Evolutionary conservation across 495 filamentous ascomycete species (phyloP), one percentile per base, ranked within the genome.

Genomic region (Tetracladium marchalianum): DNA sequence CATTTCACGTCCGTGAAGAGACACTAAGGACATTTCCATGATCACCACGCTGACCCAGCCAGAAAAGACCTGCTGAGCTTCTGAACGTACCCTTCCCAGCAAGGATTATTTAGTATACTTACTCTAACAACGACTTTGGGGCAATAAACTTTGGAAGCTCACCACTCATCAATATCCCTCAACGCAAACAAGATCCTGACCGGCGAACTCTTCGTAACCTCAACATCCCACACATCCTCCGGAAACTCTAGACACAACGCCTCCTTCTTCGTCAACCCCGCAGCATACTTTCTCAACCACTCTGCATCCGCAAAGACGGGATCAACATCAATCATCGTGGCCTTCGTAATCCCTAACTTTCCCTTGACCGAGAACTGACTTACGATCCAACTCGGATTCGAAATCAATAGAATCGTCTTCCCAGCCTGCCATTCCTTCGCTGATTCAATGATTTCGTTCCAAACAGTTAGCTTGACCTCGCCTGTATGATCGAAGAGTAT

Each of bases 141-240:
- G n/a, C 9, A 12, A 9, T n/a, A 43, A 31, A 17, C 12, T n/a
- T n/a, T n/a, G n/a, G n/a, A 15, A 22, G 52, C 54, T 51, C 35
- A 67, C 67, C 74, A 76, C n/a, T 75, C 68, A 57, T 82, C 80
- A 8, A 84, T 52, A 39, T 82, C 76, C 18, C 72, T 76, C 13
- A 84, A 49, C 0, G 70, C 79, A 48, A 71, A 83, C 27, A 80
- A 56, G 5, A 69, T 66, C 39, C 73, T 62, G n/a, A 58, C 48
- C 5, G 66, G 57, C 5, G 72, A 68, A 31, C 61, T 50, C 35
- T 65, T 60, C 6, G 66, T 65, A n/a, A 51, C 49, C 13, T 77
- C 61, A 18, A 68, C 45, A 57, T 80, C 68, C 62, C 81, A 82
- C 19, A 69, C 56, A 35, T 51, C 63, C 35, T 66, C 56, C 2